Conservation (phyloP, 1,284 basidiomycete species). For the Austroboletus olivaceoglutinosus region DNA sequence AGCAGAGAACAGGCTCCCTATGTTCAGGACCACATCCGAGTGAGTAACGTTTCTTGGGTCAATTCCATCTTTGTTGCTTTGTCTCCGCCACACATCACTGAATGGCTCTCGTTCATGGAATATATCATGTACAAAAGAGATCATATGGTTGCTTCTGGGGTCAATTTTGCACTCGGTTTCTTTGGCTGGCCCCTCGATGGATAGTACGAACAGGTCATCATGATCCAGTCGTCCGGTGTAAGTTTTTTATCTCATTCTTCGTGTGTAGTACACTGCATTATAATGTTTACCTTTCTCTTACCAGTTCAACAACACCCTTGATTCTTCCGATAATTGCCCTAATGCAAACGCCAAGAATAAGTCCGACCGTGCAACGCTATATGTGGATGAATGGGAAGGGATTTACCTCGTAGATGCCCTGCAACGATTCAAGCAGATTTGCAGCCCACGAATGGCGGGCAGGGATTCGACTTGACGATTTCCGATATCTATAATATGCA, state of each 20-base stretch:
- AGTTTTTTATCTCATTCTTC: no score
- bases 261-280: no score
- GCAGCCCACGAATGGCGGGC: slow-evolving; percentile 40
- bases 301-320: slow-evolving; percentile 33
- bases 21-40: slow-evolving; percentile 88
- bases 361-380: slow-evolving; percentile 54
- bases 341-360: slow-evolving; percentile 54
- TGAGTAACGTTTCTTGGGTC: slow-evolving; percentile 40
- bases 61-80: neutral
- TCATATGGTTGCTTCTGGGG: slow-evolving; percentile 79
- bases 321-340: slow-evolving; percentile 40
- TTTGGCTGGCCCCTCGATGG: slow-evolving; percentile 79
- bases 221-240: slow-evolving; percentile 67
- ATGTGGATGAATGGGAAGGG: slow-evolving; percentile 61
- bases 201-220: slow-evolving; percentile 80
- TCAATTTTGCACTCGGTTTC: slow-evolving; percentile 86
- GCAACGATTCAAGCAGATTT: slow-evolving; percentile 56
- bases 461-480: slow-evolving; percentile 66
- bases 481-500: slow-evolving; percentile 75
- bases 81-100: no score
- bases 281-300: neutral
- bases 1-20: slow-evolving; percentile 64
- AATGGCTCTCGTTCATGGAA: no score
- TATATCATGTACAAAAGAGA: slow-evolving; percentile 50
- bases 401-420: slow-evolving; percentile 71